Evolutionary conservation across 495 filamentous ascomycete species (phyloP).

Genomic region (Lichenothelia convexa): DNA sequence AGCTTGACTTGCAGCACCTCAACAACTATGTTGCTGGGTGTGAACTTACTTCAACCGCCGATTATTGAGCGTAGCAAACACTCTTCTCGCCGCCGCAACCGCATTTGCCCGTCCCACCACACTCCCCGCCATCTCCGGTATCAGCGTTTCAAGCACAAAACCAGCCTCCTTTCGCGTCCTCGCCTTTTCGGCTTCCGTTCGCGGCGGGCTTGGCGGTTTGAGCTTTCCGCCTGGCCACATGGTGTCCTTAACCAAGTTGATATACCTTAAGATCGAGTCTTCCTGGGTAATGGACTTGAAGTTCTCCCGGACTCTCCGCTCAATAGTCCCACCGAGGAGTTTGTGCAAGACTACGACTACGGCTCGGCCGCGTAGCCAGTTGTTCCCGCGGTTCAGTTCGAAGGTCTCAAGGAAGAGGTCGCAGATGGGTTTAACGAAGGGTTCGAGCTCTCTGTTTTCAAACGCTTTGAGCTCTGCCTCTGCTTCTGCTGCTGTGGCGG

Average conservation of each 20-base stretch:
- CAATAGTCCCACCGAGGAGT: slow-evolving; percentile 67
- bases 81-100: slow-evolving; percentile 17
- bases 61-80: slow-evolving; percentile 23
- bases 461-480: slow-evolving; percentile 91
- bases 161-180: slow-evolving; percentile 30
- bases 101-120: slow-evolving; percentile 25
- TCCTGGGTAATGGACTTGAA: slow-evolving; percentile 52
- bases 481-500: slow-evolving; percentile 63
- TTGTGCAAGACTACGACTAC: slow-evolving; percentile 71
- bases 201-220: slow-evolving; percentile 17
- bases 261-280: slow-evolving; percentile 57
- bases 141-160: slow-evolving; percentile 23
- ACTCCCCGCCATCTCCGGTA: slow-evolving; percentile 30
- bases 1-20: not conserved
- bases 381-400: slow-evolving; percentile 83
- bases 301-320: slow-evolving; percentile 78
- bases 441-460: slow-evolving; percentile 72
- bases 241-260: slow-evolving; percentile 45
- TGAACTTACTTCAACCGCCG: slow-evolving; percentile 21
- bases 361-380: slow-evolving; percentile 82
- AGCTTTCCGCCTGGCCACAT: slow-evolving; percentile 64
- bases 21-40: not conserved
- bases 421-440: slow-evolving; percentile 96
- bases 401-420: slow-evolving; percentile 95
- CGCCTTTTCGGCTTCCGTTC: slow-evolving; percentile 29